Evolutionary conservation across 129 eudicot species (phyloP).

Genomic region (Silybum marianum): DNA sequence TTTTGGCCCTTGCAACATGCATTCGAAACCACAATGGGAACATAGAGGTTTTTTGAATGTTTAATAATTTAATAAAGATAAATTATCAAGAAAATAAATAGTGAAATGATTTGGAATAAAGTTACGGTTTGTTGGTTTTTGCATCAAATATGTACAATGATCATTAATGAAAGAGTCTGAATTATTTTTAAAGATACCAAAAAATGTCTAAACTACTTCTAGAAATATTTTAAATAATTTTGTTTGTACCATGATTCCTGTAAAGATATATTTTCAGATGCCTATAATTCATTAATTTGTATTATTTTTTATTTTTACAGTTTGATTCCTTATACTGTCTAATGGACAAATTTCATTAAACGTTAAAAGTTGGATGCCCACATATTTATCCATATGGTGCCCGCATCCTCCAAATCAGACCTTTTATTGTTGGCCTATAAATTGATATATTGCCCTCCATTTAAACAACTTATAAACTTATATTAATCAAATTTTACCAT

Average conservation of each 20-base stretch:
- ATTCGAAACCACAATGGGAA: neutral
- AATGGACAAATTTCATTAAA: neutral
- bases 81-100: neutral
- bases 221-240: neutral
- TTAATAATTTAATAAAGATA: neutral
- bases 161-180: neutral
- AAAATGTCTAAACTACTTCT: neutral
- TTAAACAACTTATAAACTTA: no score
- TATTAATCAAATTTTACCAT: no score
- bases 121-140: no score
- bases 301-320: no score
- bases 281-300: no score
- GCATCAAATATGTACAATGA: neutral
- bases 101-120: neutral
- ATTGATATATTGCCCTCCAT: no score
- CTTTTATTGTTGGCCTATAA: no score
- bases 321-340: neutral
- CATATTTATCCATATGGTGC: no score
- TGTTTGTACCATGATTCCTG: neutral
- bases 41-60: no score
- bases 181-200: neutral
- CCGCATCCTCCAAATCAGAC: no score
- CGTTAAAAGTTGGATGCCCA: neutral
- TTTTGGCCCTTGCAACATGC: conserved; percentile 16
- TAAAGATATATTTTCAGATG: neutral